A percentile compares a stretch with the other conserved stretches of the same genome.
Conservation (phyloP, 805 yeast species). For the Schizosaccharomyces osmophilus region DNA sequence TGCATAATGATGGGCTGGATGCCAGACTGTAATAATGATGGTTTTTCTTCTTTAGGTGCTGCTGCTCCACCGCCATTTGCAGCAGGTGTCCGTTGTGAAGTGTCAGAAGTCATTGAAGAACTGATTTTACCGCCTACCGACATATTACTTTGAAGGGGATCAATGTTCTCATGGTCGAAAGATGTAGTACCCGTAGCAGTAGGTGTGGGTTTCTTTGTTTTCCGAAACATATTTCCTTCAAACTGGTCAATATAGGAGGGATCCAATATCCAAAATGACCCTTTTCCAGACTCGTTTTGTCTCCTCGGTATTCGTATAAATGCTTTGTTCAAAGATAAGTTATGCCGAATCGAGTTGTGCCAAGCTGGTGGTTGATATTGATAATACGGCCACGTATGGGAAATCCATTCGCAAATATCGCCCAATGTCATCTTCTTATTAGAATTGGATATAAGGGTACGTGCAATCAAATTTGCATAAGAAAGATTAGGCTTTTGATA, state of each 20-base stretch:
- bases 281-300: slow-evolving; percentile 37
- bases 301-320: slow-evolving; percentile 49
- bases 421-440: slow-evolving; percentile 50
- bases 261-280: slow-evolving; percentile 22
- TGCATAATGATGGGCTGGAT: slow-evolving; percentile 1
- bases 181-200: slow-evolving; percentile 9
- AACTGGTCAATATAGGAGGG: slow-evolving; percentile 9
- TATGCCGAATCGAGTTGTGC: slow-evolving; percentile 87
- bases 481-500: slow-evolving; percentile 16
- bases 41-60: background rate
- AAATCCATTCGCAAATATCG: slow-evolving; percentile 68
- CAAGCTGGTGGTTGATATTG: slow-evolving; percentile 90
- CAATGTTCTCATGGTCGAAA: slow-evolving; percentile 7
- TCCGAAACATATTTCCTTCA: slow-evolving; percentile 10
- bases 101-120: too few relatives aligned
- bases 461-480: slow-evolving; percentile 56
- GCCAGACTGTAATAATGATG: slow-evolving; percentile 4
- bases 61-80: background rate
- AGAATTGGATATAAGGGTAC: slow-evolving; percentile 44
- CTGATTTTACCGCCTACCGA: too few relatives aligned
- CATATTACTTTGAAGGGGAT: too few relatives aligned
- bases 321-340: slow-evolving; percentile 61
- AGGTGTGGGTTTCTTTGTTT: slow-evolving; percentile 19
- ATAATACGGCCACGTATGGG: slow-evolving; percentile 74
- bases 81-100: too few relatives aligned